These are phyloP conservation scores for Linderniella brevidens DNA, from an alignment of 257 asterid species.

Conservation along the genomic window DNA sequence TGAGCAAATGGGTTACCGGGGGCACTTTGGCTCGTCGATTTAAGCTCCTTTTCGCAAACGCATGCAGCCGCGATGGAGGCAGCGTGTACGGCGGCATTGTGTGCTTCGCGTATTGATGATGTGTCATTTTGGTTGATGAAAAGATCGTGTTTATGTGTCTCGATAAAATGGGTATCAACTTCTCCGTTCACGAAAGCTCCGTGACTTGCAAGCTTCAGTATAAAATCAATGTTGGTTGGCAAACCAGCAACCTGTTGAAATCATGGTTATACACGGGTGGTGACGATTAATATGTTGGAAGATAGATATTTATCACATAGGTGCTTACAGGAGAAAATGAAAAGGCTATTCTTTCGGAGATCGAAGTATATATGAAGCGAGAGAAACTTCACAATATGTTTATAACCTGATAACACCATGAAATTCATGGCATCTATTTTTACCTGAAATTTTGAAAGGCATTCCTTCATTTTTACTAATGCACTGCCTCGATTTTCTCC, in stretches of 20 bases:
- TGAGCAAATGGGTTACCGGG: constrained; percentile 30
- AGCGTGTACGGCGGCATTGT: constrained; percentile 29
- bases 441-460: constrained; percentile 87
- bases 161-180: constrained; percentile 93
- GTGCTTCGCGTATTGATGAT: constrained; percentile 24
- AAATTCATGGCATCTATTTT: background rate
- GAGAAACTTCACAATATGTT: too few species aligned
- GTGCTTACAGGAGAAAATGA: too few species aligned
- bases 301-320: too few species aligned
- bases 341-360: too few species aligned
- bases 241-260: constrained; percentile 81
- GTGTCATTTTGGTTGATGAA: constrained; percentile 34
- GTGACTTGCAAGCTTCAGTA: constrained; percentile 62
- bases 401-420: too few species aligned
- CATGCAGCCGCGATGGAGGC: constrained; percentile 79
- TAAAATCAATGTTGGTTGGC: constrained; percentile 92
- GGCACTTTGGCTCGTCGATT: constrained; percentile 20
- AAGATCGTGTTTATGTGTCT: constrained; percentile 56
- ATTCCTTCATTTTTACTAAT: constrained; percentile 71
- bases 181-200: constrained; percentile 67
- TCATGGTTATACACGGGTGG: constrained; percentile 10
- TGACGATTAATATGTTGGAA: too few species aligned
- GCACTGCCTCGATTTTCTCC: constrained; percentile 82
- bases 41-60: constrained; percentile 46
- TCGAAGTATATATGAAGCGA: too few species aligned